These are phyloP conservation scores for Fusarium illudens DNA, from an alignment of 2,329 filamentous ascomycete genomes.

Conservation along the genomic window DNA sequence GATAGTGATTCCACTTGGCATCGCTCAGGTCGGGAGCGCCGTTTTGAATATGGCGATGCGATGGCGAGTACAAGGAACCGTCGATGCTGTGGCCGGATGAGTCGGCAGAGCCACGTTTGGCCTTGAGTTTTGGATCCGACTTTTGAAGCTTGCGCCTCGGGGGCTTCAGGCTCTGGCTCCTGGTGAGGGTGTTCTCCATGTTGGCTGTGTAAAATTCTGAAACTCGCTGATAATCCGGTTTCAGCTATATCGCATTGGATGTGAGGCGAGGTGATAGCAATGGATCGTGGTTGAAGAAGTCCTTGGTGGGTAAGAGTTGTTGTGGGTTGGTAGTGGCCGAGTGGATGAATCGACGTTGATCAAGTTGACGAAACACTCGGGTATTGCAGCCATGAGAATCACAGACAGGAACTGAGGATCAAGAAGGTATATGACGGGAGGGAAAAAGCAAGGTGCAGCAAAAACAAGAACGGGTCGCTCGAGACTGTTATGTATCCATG, in stretches of 20 bases:
- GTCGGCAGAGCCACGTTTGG: conserved; percentile 41
- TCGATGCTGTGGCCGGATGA: conserved; percentile 36
- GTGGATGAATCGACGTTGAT: conserved; percentile 16
- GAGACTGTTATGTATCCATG: conserved; percentile 8
- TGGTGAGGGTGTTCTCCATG: conserved; percentile 20
- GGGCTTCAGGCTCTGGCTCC: conserved; percentile 38
- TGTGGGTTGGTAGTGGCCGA: conserved; percentile 3
- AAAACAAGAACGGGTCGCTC: conserved; percentile 19
- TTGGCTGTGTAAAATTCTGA: conserved; percentile 9
- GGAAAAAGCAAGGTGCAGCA: conserved; percentile 21
- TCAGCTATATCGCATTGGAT: conserved; percentile 23
- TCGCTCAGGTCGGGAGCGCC: conserved; percentile 42
- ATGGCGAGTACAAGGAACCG: conserved; percentile 19
- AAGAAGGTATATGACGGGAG: conserved; percentile 27
- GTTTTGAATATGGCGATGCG: conserved; percentile 30
- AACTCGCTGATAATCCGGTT: background rate
- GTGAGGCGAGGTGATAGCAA: conserved; percentile 3
- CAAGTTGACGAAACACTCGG: conserved; percentile 12
- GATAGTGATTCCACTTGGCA: conserved; percentile 43
- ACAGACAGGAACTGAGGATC: conserved; percentile 1
- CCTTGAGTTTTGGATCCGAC: conserved; percentile 41
- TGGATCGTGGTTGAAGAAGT: conserved; percentile 21
- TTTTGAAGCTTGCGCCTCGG: conserved; percentile 45
- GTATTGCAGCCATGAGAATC: conserved; percentile 23
- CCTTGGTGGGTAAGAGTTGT: conserved; percentile 1